Base-by-base conservation (phyloP, 1,284 basidiomycete species). In the Ustilago shanxiensis region DNA sequence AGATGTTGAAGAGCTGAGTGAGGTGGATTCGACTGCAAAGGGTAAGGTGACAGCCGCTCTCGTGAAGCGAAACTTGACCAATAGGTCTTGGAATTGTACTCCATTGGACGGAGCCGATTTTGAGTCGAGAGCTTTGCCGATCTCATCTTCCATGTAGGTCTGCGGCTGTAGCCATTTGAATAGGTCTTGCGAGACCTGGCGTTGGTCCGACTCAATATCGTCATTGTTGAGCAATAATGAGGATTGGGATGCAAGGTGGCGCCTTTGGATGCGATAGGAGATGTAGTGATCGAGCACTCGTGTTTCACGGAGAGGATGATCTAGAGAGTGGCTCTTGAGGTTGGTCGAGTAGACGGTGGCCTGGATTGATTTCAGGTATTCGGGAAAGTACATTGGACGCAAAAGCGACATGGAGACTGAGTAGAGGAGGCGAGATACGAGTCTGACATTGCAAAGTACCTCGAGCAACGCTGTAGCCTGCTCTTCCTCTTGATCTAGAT, bases 161-260 rank as follows among this genome's bases (percentile, higher is more conserved):
- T 72, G 74, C 18, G 70, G 74, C 31, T 77, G 74, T 7, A 72
- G 45, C 74, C 74, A 77, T 16, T 67, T 70, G 60, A 77, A 77
- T 22, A 77, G 58, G 26, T 77, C 74, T 35, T 68, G 73, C 11
- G 50, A 60, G 3, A 76, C 65, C 41, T 76, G 73, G 18, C 61
- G 35, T 11, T 76, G 68, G 14, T 70, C 74, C 20, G 56, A 60
- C n/a, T 69, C 74, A 44, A 55, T 20, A 49, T 77, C 66, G 35
- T 77, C 74, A 37, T 77, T 68, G 60, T 63, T 68, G 49, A 77
- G 66, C 20, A 77, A 55, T 0, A 77, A 61, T 9, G 60, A 63
- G 1, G 70, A 72, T 24, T 61, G 70, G 0, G 54, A 52, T 3
- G 60, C 60, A 18, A 66, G 56, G 13, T 47, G 45, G 20, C 63